Evolutionary conservation across 148 eudicot genomes (phyloP), one percentile per base, ranked within the genome.

Genomic region (Vaccinium corymbosum): DNA sequence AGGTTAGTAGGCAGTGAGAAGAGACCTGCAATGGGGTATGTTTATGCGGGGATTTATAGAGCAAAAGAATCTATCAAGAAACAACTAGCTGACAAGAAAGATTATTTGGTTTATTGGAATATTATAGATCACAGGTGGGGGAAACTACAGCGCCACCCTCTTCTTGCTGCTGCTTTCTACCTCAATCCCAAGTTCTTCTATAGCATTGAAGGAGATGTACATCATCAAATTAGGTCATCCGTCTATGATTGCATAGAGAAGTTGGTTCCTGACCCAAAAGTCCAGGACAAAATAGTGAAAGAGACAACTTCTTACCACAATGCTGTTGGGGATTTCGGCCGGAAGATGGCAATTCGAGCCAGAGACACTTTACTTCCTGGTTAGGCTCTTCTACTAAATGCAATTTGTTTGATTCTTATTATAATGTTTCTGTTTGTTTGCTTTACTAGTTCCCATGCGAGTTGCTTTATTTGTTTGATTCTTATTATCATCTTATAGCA

Each of bases 1-100:
- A 91, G 93, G 80, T 91, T 96, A 82, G 94, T 87, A 49, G 64
- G 85, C 68, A 87, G 94, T 82, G 91, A 90, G 86, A 92, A 92
- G 88, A 90, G 89, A 86, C 98, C 98, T 72, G 95, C 97, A 48
- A 94, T 94, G 99, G 99, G 94, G 32, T 96, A 86, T 85, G 86
- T 94, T 78, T 93, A 88, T 91, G 98, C 99, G 46, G 98, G 92
- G 80, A 81, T 94, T 66, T 96, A 91, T 86, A 89, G 97, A 79
- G 98, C 93, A 19, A 94, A 94, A 90, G 97, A 93, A 87, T 75
- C 89, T 32, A 92, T 96, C 68, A 94, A 94, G 90, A 94, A 88
- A 83, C 93, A 96, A 61, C 88, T 93, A 49, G 82, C 79, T 29
- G 85, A 89, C 83, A 92, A 85, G 77, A 92, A 90, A 74, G 95